Evolutionary conservation across 345 rosid species (phyloP).

Genomic region (Camelina hispida): DNA sequence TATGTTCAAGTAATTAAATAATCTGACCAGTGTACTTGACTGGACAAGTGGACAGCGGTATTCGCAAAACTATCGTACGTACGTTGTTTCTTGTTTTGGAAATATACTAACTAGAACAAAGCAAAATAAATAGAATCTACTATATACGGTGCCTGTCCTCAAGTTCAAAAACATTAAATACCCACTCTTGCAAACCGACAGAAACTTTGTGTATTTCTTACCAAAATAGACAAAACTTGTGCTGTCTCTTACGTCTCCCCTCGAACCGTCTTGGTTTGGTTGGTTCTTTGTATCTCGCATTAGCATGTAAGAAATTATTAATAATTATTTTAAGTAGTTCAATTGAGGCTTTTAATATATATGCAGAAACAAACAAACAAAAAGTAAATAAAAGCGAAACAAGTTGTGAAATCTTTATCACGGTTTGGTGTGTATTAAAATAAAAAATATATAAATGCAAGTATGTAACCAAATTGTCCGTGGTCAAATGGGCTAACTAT

Average conservation of each 20-base stretch:
- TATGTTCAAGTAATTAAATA: not conserved
- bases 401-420: slow-evolving; percentile 29
- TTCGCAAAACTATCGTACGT: slow-evolving; percentile 24
- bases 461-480: slow-evolving; percentile 4
- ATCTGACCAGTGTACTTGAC: not conserved
- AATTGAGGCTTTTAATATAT: not conserved
- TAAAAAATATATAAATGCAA: slow-evolving; percentile 4
- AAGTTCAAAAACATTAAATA: slow-evolving; percentile 22
- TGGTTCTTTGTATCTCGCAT: slow-evolving; percentile 29
- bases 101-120: slow-evolving; percentile 21
- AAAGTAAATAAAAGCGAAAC: not conserved
- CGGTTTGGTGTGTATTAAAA: slow-evolving; percentile 2
- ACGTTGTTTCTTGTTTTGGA: slow-evolving; percentile 25
- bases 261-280: slow-evolving; percentile 27
- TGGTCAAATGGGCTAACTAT: slow-evolving; percentile 21
- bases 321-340: not conserved
- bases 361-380: not conserved
- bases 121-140: slow-evolving; percentile 20
- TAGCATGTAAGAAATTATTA: not conserved
- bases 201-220: not conserved
- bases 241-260: slow-evolving; percentile 33
- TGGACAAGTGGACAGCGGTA: slow-evolving; percentile 26
- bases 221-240: slow-evolving; percentile 28
- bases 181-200: slow-evolving; percentile 33
- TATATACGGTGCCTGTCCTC: not conserved